These are phyloP conservation scores for Marasmius tenuissimus DNA, from an alignment of 1,284 basidiomycete genomes.

Conservation along the genomic window DNA sequence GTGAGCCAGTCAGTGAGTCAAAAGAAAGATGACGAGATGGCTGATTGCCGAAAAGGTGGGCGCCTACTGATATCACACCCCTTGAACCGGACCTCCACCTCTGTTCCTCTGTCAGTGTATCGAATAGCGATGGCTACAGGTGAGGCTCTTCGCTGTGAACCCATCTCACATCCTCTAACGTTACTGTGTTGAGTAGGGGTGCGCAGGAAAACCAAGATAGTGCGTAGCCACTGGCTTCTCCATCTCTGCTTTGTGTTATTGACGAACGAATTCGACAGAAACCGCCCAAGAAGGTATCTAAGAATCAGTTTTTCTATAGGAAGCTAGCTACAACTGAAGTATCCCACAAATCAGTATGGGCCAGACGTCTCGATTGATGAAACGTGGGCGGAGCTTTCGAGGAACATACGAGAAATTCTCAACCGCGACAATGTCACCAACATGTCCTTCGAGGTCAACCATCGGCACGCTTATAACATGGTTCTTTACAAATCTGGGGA, in stretches of 20 bases:
- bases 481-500: conserved; percentile 87
- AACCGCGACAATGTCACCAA: conserved; percentile 85
- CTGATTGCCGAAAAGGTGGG: not conserved
- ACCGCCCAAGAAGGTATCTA: conserved; percentile 53
- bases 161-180: not conserved
- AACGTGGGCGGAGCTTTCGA: conserved; percentile 75
- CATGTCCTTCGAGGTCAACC: conserved; percentile 96
- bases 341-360: conserved; percentile 49
- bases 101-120: not conserved
- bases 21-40: too few species aligned
- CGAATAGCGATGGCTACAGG: conserved; percentile 6
- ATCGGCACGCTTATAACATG: conserved; percentile 93
- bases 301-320: not conserved
- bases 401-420: conserved; percentile 94
- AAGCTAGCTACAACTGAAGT: not conserved
- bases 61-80: not conserved
- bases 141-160: not conserved
- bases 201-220: conserved; percentile 13
- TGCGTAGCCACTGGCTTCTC: conserved; percentile 5
- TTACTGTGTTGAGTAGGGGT: not conserved
- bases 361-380: conserved; percentile 68
- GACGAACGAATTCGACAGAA: conserved; percentile 33
- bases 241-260: not conserved
- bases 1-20: too few species aligned
- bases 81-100: not conserved